These are phyloP conservation scores for Prunus salicina DNA, from an alignment of 306 rosid genomes.

Conservation along the genomic window DNA sequence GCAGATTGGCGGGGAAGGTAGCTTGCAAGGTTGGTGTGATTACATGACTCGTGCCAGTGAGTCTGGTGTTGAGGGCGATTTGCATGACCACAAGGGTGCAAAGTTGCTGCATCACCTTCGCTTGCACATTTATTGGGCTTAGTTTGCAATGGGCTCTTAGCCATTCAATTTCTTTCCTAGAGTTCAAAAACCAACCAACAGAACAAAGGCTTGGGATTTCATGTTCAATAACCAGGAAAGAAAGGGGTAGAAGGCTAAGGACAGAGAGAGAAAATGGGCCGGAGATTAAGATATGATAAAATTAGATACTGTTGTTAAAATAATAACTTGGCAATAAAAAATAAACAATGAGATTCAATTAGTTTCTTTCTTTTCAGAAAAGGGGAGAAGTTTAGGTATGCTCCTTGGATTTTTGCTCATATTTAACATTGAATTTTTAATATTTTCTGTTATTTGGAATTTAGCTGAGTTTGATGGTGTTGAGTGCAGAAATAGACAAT, in stretches of 20 bases:
- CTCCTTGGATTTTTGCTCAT: no score
- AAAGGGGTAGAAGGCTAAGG: not conserved
- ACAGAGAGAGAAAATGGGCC: not conserved
- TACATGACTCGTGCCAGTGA: slow-evolving; percentile 7
- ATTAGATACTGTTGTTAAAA: no score
- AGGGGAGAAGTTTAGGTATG: no score
- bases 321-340: no score
- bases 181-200: not conserved
- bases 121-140: not conserved
- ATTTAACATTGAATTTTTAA: no score
- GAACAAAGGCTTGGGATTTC: not conserved
- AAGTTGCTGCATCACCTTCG: slow-evolving; percentile 3
- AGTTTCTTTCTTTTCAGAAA: no score
- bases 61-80: slow-evolving; percentile 26
- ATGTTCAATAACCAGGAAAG: not conserved
- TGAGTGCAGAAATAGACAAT: no score
- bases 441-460: no score
- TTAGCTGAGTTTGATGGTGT: no score
- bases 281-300: no score
- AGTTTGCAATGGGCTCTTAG: not conserved
- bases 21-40: slow-evolving; percentile 9
- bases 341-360: no score
- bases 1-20: not conserved
- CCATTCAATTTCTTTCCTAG: not conserved
- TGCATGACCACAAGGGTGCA: slow-evolving; percentile 22